Evolutionary conservation across 306 rosid species (phyloP).

Genomic region (Ceratonia siliqua): DNA sequence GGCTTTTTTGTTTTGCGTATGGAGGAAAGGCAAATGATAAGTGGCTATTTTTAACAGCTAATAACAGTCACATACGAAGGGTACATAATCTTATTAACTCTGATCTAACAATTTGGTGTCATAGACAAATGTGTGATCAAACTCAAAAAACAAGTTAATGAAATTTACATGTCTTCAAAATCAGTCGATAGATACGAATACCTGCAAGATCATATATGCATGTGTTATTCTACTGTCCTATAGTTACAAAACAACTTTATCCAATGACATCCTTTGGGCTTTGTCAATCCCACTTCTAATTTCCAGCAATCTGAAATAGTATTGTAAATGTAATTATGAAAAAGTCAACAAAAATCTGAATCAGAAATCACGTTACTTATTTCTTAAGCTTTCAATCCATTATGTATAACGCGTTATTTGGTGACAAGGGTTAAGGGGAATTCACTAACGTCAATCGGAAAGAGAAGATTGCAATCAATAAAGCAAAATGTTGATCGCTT

Average conservation of each 20-base stretch:
- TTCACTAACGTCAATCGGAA: background rate
- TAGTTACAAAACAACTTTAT: background rate
- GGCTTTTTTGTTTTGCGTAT: background rate
- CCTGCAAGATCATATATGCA: too few species aligned
- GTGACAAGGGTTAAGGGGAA: background rate
- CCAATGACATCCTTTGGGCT: too few species aligned
- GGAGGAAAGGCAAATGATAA: background rate
- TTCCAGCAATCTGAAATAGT: background rate
- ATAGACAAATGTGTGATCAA: background rate
- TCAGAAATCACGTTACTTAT: too few species aligned
- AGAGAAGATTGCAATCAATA: background rate
- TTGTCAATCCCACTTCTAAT: too few species aligned
- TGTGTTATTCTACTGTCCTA: too few species aligned
- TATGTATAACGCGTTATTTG: background rate
- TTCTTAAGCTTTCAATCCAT: too few species aligned
- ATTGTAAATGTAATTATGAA: background rate
- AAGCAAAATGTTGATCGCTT: conserved; percentile 23
- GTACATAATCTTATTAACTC: background rate
- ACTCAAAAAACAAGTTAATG: background rate
- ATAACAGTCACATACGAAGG: conserved; percentile 6
- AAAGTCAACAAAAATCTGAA: too few species aligned
- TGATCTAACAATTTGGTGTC: background rate
- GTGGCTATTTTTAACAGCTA: background rate
- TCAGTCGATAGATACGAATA: background rate
- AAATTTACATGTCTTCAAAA: background rate